These are phyloP conservation scores for Corymbia citriodora DNA, from an alignment of 441 rosid species.

Conservation along the genomic window DNA sequence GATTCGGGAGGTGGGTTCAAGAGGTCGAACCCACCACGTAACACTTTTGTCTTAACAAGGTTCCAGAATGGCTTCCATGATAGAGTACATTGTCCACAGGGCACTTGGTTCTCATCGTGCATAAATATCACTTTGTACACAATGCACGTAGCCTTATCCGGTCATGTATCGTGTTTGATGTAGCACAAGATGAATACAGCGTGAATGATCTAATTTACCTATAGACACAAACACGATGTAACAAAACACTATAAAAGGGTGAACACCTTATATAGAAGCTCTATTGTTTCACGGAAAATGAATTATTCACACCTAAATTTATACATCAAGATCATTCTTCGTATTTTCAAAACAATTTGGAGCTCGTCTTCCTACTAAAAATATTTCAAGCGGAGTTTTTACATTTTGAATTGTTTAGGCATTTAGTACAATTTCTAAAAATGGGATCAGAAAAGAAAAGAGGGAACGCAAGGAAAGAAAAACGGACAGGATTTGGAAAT, in stretches of 20 bases:
- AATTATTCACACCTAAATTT: too few species aligned
- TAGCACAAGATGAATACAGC: background rate
- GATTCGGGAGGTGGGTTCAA: background rate
- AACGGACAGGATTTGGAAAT: background rate
- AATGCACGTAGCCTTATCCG: background rate
- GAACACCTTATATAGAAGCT: background rate
- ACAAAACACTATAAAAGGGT: background rate
- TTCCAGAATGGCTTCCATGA: background rate
- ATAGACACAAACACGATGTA: fast-evolving
- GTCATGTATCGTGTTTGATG: background rate
- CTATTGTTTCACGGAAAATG: too few species aligned
- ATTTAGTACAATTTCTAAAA: background rate
- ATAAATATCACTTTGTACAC: background rate
- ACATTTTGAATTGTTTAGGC: background rate
- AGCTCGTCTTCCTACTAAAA: background rate
- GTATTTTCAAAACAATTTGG: background rate
- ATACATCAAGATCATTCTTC: background rate
- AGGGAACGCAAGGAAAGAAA: background rate
- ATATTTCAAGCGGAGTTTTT: too few species aligned
- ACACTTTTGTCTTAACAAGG: background rate
- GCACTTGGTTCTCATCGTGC: fast-evolving
- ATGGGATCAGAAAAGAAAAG: background rate
- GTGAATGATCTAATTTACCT: background rate
- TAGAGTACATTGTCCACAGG: background rate
- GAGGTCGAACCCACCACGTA: background rate